These are phyloP conservation scores for Metschnikowia aberdeeniae DNA, from an alignment of 805 yeast genomes.

Conservation along the genomic window DNA sequence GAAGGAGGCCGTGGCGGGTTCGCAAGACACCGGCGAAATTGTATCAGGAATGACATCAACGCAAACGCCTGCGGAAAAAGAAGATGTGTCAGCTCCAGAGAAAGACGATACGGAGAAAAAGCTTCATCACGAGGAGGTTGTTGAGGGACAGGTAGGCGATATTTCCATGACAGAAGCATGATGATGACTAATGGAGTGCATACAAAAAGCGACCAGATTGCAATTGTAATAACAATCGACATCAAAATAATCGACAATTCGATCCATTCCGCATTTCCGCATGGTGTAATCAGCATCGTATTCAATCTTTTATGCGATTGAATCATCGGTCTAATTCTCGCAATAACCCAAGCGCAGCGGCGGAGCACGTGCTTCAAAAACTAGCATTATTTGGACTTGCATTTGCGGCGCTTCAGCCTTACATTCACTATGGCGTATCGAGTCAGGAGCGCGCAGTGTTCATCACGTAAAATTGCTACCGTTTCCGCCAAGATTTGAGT, in stretches of 20 bases:
- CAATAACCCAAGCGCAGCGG: too few species aligned
- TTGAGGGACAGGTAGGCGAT: constrained; percentile 1
- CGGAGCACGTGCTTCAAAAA: too few species aligned
- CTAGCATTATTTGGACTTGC: too few species aligned
- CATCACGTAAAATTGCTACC: constrained; percentile 1
- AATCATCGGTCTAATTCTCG: too few species aligned
- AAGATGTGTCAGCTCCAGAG: constrained; percentile 2
- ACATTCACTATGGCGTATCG: neutral
- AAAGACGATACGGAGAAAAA: constrained; percentile 4
- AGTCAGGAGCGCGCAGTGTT: neutral
- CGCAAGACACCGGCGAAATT: neutral
- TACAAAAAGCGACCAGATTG: too few species aligned
- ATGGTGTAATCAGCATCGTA: too few species aligned
- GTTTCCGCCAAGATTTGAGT: neutral
- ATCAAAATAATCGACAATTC: too few species aligned
- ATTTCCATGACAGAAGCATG: neutral
- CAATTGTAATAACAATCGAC: too few species aligned
- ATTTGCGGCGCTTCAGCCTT: too few species aligned
- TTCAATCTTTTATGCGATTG: too few species aligned
- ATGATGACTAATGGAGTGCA: too few species aligned
- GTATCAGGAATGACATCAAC: constrained; percentile 1
- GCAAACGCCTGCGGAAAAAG: constrained; percentile 10
- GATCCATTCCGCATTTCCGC: too few species aligned
- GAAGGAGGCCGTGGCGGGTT: constrained; percentile 10
- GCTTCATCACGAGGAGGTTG: neutral